Conservation (phyloP, 306 rosid species). For the Mimosa pudica region DNA sequence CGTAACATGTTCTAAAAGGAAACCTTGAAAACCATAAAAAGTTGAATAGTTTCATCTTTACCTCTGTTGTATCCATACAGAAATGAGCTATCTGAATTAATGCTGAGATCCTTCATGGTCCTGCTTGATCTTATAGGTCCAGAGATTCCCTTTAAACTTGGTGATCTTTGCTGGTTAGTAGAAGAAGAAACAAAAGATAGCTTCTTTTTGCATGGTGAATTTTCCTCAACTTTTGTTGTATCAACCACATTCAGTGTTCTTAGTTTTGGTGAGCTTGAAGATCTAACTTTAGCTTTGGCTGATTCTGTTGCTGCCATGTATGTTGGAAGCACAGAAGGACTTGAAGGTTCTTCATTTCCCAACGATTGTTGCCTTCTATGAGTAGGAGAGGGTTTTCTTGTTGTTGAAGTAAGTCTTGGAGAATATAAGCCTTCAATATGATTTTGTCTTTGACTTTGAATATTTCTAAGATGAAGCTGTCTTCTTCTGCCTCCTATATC, state of each 20-base stretch:
- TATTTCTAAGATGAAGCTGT: constrained; percentile 48
- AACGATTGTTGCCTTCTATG: constrained; percentile 69
- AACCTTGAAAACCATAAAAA: not conserved
- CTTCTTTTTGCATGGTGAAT: constrained; percentile 86
- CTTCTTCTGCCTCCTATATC: constrained; percentile 44
- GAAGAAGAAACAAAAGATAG: constrained; percentile 52
- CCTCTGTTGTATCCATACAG: constrained; percentile 27
- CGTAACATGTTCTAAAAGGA: not conserved
- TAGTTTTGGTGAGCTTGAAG: constrained; percentile 74
- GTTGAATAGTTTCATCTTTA: not conserved
- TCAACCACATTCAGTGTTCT: constrained; percentile 56
- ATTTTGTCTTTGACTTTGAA: constrained; percentile 34
- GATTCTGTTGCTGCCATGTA: constrained; percentile 99
- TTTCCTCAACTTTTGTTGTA: constrained; percentile 52
- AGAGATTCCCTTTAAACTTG: constrained; percentile 76
- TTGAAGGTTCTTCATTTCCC: constrained; percentile 65
- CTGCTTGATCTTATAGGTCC: constrained; percentile 74
- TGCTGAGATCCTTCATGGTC: constrained; percentile 63
- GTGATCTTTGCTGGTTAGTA: constrained; percentile 63
- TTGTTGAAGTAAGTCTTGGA: constrained; percentile 41
- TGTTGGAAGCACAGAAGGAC: constrained; percentile 71
- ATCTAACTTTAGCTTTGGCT: constrained; percentile 72
- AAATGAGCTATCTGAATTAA: constrained; percentile 69
- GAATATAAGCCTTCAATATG: constrained; percentile 58
- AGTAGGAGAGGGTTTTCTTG: too few species aligned